Conservation (phyloP, 2,329 filamentous ascomycete genomes). For the Colletotrichum trifolii region DNA sequence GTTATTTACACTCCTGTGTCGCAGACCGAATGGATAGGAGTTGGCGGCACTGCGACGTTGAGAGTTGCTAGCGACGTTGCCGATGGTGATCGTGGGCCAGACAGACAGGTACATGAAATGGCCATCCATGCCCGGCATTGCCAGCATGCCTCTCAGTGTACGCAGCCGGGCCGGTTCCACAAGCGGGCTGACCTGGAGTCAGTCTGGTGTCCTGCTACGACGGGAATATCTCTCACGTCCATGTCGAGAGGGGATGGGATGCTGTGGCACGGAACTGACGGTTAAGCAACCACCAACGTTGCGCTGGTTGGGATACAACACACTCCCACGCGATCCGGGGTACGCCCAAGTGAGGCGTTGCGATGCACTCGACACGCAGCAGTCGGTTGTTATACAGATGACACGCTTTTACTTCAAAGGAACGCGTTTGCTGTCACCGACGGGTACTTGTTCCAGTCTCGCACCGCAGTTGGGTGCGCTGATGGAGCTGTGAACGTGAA, state of each 20-base stretch:
- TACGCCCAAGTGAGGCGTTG: slow-evolving; percentile 3
- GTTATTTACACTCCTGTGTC: no score
- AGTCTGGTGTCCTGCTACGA: slow-evolving; percentile 4
- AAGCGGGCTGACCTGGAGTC: not conserved
- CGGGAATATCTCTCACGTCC: not conserved
- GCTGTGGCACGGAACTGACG: no score
- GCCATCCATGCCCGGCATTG: no score
- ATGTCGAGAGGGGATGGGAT: no score
- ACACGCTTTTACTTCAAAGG: slow-evolving; percentile 2
- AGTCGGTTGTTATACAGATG: not conserved
- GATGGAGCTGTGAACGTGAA: no score
- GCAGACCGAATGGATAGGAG: not conserved
- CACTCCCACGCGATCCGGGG: slow-evolving; percentile 9
- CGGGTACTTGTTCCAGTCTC: slow-evolving; percentile 6
- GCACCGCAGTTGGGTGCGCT: no score
- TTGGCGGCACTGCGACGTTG: slow-evolving; percentile 14
- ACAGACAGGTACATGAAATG: not conserved
- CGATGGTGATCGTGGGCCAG: not conserved
- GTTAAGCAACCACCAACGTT: not conserved
- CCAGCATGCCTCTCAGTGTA: no score
- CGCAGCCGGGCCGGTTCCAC: not conserved
- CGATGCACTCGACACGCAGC: not conserved
- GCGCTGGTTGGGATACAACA: slow-evolving; percentile 1
- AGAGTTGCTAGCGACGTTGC: slow-evolving; percentile 15
- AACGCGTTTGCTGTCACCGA: slow-evolving; percentile 26